Base-by-base conservation (phyloP, 306 rosid species). In the Biancaea sappan region DNA sequence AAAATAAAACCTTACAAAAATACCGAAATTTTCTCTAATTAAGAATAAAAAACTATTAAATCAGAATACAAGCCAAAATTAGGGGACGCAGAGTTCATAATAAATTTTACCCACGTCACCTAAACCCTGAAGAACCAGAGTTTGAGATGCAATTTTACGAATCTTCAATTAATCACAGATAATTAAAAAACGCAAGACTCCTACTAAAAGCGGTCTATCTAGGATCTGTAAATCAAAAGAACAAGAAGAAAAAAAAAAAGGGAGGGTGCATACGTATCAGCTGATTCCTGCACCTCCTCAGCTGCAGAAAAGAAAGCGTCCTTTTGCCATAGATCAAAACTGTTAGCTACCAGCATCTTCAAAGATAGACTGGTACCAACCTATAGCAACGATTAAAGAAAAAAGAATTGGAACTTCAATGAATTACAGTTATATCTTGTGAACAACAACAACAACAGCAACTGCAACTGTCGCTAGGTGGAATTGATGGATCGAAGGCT, bases 201-300 rank as follows among this genome's bases (percentile, higher is more conserved):
- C 60, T 28, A 41, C 2, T 13, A n/a, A 72, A 57, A 77, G 72
- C 37, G 40, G 61, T 11, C 2, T 14, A 25, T 6, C 8, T 0
- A 18, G 32, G 58, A 79, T 67, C 22, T 24, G 62, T 10, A 67
- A 68, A 72, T 18, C 2, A 8, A n/a, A 19, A 73, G 54, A 8
- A n/a, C n/a, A n/a, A n/a, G n/a, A 8, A 40, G 13, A 40, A 14
- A 40, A 1, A 40, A 14, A 3, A 14, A 40, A 6, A 11, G 14
- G 21, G 29, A 10, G 34, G 26, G 41, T 79, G 59, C 95, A 53
- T 85, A 94, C 99, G 82, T 86, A 61, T 94, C 99, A 71, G 97
- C 92, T 12, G 99, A 94, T 87, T 94, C 99, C 84, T 94, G 99
- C 51, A 94, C 97, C 86, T 90, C 97, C 80, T 94, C 99, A 16